Conservation (phyloP, 164 flowering plant genomes). For the Stephania yunnanensis region DNA sequence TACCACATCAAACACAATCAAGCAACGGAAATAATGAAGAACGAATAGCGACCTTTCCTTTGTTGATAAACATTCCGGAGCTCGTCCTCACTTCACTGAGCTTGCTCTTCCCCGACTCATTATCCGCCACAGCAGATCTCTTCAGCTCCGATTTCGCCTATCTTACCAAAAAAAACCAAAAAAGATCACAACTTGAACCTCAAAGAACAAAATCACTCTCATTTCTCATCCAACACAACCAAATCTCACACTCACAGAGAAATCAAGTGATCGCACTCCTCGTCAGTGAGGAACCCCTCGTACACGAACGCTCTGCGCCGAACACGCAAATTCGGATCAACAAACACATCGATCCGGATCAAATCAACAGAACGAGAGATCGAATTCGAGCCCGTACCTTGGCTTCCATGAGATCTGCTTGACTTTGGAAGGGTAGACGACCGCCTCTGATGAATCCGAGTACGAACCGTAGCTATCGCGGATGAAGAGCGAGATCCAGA, state of each 20-base stretch:
- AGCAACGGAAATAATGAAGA: conserved; percentile 3
- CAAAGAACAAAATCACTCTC: neutral
- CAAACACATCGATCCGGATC: neutral
- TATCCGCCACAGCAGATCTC: conserved; percentile 89
- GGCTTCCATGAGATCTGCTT: conserved; percentile 86
- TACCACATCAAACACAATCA: neutral
- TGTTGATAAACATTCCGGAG: conserved; percentile 85
- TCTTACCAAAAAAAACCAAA: neutral
- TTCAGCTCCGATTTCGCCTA: conserved; percentile 90
- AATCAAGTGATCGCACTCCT: conserved; percentile 91
- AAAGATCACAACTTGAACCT: neutral
- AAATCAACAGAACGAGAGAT: neutral
- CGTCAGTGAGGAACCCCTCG: conserved; percentile 73
- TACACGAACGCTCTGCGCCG: conserved; percentile 82
- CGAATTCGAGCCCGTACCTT: conserved; percentile 34
- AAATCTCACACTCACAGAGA: conserved; percentile 44
- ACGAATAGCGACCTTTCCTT: conserved; percentile 54
- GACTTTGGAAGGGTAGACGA: conserved; percentile 53
- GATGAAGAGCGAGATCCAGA: conserved; percentile 25
- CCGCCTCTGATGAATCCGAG: conserved; percentile 11
- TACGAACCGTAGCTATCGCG: conserved; percentile 23
- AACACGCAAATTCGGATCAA: conserved; percentile 13
- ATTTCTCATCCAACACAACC: neutral
- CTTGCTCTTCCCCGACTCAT: conserved; percentile 68
- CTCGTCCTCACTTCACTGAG: conserved; percentile 92